Evolutionary conservation across 2,329 filamentous ascomycete genomes (phyloP).

Genomic region (Calonectria hawksworthii): DNA sequence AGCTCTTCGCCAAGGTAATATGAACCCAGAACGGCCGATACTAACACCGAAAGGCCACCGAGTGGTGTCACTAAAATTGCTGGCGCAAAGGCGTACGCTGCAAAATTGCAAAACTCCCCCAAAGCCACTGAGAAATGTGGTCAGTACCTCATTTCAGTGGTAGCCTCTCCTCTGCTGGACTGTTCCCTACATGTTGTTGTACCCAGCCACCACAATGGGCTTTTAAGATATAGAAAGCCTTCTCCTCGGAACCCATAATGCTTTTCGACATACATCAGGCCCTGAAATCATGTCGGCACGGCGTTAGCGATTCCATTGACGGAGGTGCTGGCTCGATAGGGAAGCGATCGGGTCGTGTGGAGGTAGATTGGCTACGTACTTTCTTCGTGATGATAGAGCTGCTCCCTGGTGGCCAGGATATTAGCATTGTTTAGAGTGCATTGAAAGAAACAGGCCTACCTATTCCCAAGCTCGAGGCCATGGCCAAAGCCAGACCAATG

Average conservation of each 20-base stretch:
- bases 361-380: background rate
- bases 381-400: constrained; percentile 16
- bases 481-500: constrained; percentile 3
- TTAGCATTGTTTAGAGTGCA: background rate
- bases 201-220: constrained; percentile 15
- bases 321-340: background rate
- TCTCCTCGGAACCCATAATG: background rate
- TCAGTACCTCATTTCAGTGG: background rate
- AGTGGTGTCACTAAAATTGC: constrained; percentile 23
- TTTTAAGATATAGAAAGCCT: background rate
- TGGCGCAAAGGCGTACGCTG: constrained; percentile 22
- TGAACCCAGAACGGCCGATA: constrained; percentile 1
- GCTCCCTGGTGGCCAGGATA: background rate
- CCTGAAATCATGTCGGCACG: background rate
- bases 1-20: background rate
- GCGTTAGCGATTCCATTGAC: background rate
- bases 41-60: constrained; percentile 8
- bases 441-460: background rate
- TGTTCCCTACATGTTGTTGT: background rate
- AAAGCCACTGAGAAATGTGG: constrained; percentile 1
- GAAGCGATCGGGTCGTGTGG: background rate
- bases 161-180: too few relatives aligned
- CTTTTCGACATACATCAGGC: background rate
- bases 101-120: constrained; percentile 18
- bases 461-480: constrained; percentile 8